phyloP scores from a whole-genome alignment of 352 stramenopile genomes.

The Phytophthora cactorum region DNA sequence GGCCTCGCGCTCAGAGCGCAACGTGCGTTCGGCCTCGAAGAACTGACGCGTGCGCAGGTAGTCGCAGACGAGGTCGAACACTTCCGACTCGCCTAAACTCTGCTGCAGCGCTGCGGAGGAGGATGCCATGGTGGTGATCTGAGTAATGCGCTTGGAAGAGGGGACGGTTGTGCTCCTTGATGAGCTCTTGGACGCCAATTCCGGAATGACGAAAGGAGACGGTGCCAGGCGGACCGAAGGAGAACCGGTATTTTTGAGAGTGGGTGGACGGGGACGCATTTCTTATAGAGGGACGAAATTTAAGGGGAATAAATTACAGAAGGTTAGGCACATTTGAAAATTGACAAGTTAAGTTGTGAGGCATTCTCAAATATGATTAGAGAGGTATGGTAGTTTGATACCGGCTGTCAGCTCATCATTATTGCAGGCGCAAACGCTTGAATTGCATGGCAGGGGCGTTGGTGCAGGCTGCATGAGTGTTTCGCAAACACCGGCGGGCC shows the following conservation, averaged over 20 bases:
- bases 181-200: constrained; percentile 28
- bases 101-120: constrained; percentile 75
- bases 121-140: constrained; percentile 45
- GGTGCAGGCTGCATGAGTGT: background rate
- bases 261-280: constrained; percentile 28
- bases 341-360: background rate
- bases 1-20: constrained; percentile 68
- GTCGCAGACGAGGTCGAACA: constrained; percentile 90
- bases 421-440: constrained; percentile 8
- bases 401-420: constrained; percentile 25
- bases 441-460: constrained; percentile 15
- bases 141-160: constrained; percentile 1
- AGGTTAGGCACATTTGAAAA: background rate
- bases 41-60: constrained; percentile 89
- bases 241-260: constrained; percentile 16
- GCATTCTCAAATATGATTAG: background rate
- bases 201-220: constrained; percentile 22
- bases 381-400: background rate
- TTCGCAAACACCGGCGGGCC: background rate
- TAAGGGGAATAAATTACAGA: background rate
- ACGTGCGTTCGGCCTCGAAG: constrained; percentile 79
- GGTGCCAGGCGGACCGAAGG: background rate
- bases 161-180: constrained; percentile 16
- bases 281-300: background rate
- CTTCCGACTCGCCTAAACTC: constrained; percentile 81